Base-by-base conservation (phyloP, 495 filamentous ascomycete species). In the Aspergillus sclerotioniger region DNA sequence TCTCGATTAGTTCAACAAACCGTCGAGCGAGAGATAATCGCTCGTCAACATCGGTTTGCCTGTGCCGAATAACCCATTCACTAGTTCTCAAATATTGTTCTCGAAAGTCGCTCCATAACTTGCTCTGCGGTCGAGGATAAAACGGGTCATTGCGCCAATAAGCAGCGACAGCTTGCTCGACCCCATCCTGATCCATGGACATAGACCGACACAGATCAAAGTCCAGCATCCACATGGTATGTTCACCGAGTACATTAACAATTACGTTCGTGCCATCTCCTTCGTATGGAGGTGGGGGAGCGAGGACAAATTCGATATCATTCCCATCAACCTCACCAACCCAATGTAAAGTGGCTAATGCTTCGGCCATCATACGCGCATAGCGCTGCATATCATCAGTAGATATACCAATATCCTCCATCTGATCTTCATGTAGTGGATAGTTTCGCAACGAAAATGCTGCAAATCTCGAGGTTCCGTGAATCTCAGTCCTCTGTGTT, bases 271-370 rank as follows among this genome's bases (percentile, higher is more conserved):
- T 28, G 8, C 12, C 15, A 7, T n/a, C 0, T 16, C 13, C 28
- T 16, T 50, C 17, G 10, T 31, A 58, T 3, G 33, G 13, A 1
- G 58, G 31, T 4, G 37, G 25, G 9, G 63, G 60, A 0, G 68
- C 65, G 4, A 84, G 74, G 25, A 82, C 79, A 58, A 82, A 82
- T 54, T 84, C 80, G 21, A 82, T 66, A 51, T 81, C 80, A 41
- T 74, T 75, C 0, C 66, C 78, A 58, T 82, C 79, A 4, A 82
- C 56, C 19, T 64, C 54, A 0, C 48, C 72, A 6, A 58, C 31
- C 80, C 79, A 83, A 37, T 80, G 71, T 25, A 82, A 56, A 8
- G 74, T 63, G 0, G 80, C 80, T 0, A 82, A 65, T 3, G 78
- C 65, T 31, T 77, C 67, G 0, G 73, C 80, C 72, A 82, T 78